phyloP scores from a whole-genome alignment of 805 yeast species.

The Candida insectalens region DNA sequence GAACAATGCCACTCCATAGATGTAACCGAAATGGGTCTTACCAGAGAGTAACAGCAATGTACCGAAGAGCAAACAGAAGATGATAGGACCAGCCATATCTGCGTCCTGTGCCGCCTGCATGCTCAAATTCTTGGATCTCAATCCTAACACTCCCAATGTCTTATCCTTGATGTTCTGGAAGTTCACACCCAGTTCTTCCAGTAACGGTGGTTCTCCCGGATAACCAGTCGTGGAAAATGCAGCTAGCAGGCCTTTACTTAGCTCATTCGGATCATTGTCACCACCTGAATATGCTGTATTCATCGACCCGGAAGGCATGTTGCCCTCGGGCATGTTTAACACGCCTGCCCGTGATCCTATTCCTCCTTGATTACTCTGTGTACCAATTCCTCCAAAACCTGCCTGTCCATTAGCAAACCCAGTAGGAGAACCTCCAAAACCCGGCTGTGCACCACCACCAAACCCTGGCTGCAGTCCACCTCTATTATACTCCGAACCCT shows the following conservation, averaged over 20 bases:
- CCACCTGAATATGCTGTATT: conserved; percentile 11
- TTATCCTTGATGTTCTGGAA: conserved; percentile 78
- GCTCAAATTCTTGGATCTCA: conserved; percentile 44
- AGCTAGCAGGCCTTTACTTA: conserved; percentile 73
- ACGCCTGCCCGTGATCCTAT: too few species aligned
- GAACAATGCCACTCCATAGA: conserved; percentile 89
- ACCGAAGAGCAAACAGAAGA: conserved; percentile 84
- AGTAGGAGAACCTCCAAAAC: too few species aligned
- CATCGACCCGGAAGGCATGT: conserved; percentile 19
- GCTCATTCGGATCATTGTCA: conserved; percentile 25
- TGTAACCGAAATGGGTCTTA: conserved; percentile 92
- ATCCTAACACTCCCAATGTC: conserved; percentile 80
- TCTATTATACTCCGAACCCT: conserved; percentile 2
- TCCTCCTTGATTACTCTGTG: too few species aligned
- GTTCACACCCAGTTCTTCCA: conserved; percentile 91
- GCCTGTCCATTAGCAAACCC: too few species aligned
- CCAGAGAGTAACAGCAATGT: conserved; percentile 76
- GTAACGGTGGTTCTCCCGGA: conserved; percentile 86
- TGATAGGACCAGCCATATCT: conserved; percentile 90
- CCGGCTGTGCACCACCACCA: too few species aligned
- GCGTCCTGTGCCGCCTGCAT: conserved; percentile 78
- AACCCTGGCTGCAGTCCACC: too few species aligned
- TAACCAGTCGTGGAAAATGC: conserved; percentile 92
- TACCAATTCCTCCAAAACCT: too few species aligned
- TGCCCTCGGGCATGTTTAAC: too few species aligned